Percentiles rank a stretch among this genome's conserved stretches.
These are phyloP conservation scores for Phaffomyces opuntiae DNA, from an alignment of 805 yeast species.

Conservation along the genomic window DNA sequence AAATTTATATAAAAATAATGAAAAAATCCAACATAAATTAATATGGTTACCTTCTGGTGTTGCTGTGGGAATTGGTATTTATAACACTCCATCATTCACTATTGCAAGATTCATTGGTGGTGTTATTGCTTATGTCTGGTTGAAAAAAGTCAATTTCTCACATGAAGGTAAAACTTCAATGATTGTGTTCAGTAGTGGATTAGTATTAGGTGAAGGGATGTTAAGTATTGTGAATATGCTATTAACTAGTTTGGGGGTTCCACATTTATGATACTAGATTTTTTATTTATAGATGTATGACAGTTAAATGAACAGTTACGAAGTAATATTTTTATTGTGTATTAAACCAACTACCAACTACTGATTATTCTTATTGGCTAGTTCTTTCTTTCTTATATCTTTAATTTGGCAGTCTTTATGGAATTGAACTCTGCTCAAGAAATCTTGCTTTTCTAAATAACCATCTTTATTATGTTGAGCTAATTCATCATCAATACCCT, in stretches of 20 bases:
- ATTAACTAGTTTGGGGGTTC: conserved; percentile 60
- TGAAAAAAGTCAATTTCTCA: conserved; percentile 29
- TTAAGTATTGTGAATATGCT: conserved; percentile 78
- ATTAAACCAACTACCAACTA: background rate
- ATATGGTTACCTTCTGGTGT: conserved; percentile 84
- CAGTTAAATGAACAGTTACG: background rate
- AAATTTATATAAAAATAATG: conserved; percentile 41
- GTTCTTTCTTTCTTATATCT: conserved; percentile 29
- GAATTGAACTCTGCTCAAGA: conserved; percentile 65
- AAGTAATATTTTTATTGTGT: background rate
- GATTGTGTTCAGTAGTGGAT: conserved; percentile 87
- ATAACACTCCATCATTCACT: conserved; percentile 89
- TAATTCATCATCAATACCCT: conserved; percentile 79
- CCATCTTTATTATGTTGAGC: conserved; percentile 81
- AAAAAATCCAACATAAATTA: conserved; percentile 32
- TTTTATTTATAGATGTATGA: background rate
- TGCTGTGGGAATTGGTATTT: conserved; percentile 95
- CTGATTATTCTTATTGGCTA: conserved; percentile 19
- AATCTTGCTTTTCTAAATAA: conserved; percentile 84
- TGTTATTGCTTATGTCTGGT: conserved; percentile 52
- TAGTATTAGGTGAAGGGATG: conserved; percentile 91
- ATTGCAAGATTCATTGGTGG: conserved; percentile 93
- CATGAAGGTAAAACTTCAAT: conserved; percentile 55
- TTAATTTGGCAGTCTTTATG: conserved; percentile 32
- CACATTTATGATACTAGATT: conserved; percentile 34